Base-by-base conservation (phyloP, 2,329 filamentous ascomycete genomes). In the Aureobasidium sp. region DNA sequence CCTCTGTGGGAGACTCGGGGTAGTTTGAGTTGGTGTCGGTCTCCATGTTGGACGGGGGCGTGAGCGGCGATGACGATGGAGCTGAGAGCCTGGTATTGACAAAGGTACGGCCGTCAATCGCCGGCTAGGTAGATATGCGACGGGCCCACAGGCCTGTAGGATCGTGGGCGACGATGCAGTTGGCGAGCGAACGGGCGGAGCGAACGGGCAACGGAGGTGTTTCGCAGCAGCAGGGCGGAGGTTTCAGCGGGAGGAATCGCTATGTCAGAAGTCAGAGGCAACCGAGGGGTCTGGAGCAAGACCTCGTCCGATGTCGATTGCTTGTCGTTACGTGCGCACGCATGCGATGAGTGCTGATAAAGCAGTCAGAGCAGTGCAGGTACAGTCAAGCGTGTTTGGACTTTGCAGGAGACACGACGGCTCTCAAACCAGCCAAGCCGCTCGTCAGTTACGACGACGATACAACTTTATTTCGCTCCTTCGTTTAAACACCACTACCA, bases 1-100 rank as follows among this genome's bases (percentile, higher is more conserved):
- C 82, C 64, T 95, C 90, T 80, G 89, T 81, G 59, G 85, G 82
- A 70, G 77, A 81, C 64, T 88, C 85, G 66, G 85, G 74, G 68
- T 47, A 62, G 48, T 47, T 56, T 32, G 50, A 42, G 23, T 41
- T 42, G 39, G 29, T 46, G n/a, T 60, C 46, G 26, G 57, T 26
- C 17, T 60, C 57, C 57, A 60, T 60, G n/a, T 27, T 48, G 42
- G n/a, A 10, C 20, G 20, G 20, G 27, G n/a, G 42, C 55, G 44
- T 13, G 44, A 37, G 44, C 42, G 44, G 44, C 55, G 55, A 48
- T 44, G 55, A 47, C 53, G 41, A 17, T 34, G 53, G 27, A 44
- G 39, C 32, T 13, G 41, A 20, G n/a, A 10, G 5, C 55, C 27
- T 57, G 42, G 32, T 27, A 42, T 47, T 23, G 42, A 37, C 55